Percentiles rank a stretch among this genome's conserved stretches.
phyloP scores from a whole-genome alignment of 768 basidiomycete genomes.

The Russula sp. region DNA sequence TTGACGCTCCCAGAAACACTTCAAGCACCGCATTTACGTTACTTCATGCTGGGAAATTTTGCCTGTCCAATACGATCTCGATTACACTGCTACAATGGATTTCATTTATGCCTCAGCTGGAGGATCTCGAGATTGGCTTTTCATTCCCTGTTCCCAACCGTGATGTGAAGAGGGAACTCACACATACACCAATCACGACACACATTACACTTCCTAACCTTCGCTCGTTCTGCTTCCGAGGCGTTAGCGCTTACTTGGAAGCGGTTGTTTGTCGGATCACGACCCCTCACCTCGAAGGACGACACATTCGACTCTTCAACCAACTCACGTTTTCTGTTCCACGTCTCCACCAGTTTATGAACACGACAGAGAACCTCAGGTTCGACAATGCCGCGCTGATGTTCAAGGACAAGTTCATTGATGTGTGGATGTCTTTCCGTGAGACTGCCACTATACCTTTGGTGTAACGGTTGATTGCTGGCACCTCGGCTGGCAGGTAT shows the following conservation, averaged over 20 bases:
- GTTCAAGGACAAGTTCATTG: no score
- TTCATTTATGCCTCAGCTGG: not conserved
- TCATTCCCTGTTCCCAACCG: not conserved
- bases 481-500: no score
- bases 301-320: not conserved
- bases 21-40: not conserved
- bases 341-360: not conserved
- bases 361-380: not conserved
- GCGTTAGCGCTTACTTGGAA: not conserved
- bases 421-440: no score
- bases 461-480: accelerated
- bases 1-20: not conserved
- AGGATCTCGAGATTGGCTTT: not conserved
- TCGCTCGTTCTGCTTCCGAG: not conserved
- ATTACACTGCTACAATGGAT: not conserved
- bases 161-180: not conserved
- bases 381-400: no score
- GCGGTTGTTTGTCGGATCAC: not conserved
- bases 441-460: no score
- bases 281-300: not conserved
- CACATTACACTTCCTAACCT: not conserved
- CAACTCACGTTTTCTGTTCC: not conserved
- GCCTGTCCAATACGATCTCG: not conserved
- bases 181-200: not conserved
- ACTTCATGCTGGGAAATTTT: not conserved